Conservation (phyloP, 257 asterid genomes). For the Nicotiana attenuata region DNA sequence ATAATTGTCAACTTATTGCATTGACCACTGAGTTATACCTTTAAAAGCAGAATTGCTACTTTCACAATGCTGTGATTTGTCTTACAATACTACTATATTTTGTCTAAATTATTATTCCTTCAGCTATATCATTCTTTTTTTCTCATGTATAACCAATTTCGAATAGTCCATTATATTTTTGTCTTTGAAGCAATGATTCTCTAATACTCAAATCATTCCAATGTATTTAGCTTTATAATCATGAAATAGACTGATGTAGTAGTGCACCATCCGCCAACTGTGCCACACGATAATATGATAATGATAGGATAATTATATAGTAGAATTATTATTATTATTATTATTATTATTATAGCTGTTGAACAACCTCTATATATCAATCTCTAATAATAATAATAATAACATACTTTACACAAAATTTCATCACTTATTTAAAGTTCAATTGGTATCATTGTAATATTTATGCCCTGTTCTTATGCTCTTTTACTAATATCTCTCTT, state of each 20-base stretch:
- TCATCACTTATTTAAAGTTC: background rate
- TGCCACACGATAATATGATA: background rate
- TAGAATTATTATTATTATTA: background rate
- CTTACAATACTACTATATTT: background rate
- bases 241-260: background rate
- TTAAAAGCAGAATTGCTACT: background rate
- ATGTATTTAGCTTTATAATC: background rate
- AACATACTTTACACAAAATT: background rate
- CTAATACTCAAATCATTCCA: background rate
- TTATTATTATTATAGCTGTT: background rate
- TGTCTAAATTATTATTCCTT: background rate
- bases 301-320: background rate
- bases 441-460: background rate
- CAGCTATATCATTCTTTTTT: background rate
- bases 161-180: background rate
- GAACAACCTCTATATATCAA: background rate
- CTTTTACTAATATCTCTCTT: background rate
- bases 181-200: background rate
- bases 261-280: background rate
- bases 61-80: background rate
- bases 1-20: no score
- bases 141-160: background rate
- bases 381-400: background rate
- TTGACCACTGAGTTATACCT: no score
- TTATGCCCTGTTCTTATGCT: background rate